phyloP scores from a whole-genome alignment of 2,329 filamentous ascomycete species.

The Xylaria sp. region DNA sequence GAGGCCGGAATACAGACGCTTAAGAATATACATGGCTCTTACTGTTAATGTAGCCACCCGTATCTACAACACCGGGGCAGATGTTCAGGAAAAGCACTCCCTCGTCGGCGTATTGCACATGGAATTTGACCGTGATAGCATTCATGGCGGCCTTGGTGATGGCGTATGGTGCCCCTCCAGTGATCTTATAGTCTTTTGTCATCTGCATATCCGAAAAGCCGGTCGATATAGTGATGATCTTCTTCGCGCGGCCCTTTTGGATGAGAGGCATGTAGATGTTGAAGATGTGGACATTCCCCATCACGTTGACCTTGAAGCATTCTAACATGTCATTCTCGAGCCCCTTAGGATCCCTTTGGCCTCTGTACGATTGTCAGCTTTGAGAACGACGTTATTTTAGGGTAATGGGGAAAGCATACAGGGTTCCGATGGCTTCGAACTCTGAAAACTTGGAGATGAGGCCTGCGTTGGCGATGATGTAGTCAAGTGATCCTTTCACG shows the following conservation, averaged over 20 bases:
- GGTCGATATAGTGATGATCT: constrained; percentile 62
- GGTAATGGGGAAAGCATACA: constrained; percentile 46
- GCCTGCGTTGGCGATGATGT: constrained; percentile 64
- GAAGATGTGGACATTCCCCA: constrained; percentile 64
- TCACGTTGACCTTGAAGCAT: constrained; percentile 59
- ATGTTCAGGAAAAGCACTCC: constrained; percentile 59
- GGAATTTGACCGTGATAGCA: constrained; percentile 53
- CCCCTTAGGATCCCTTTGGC: constrained; percentile 45
- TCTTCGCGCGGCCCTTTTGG: constrained; percentile 61
- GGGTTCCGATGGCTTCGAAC: constrained; percentile 50
- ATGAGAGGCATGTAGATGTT: constrained; percentile 65
- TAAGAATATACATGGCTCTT: neutral
- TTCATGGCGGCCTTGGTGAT: constrained; percentile 50
- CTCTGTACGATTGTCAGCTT: constrained; percentile 37
- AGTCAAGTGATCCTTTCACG: constrained; percentile 58
- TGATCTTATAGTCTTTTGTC: constrained; percentile 49
- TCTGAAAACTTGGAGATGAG: constrained; percentile 49
- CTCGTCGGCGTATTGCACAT: constrained; percentile 55
- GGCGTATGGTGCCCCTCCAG: constrained; percentile 64
- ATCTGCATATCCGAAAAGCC: constrained; percentile 57
- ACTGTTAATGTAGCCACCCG: constrained; percentile 43
- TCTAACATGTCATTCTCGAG: constrained; percentile 53
- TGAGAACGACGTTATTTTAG: neutral
- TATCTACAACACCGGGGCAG: constrained; percentile 58
- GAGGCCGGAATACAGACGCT: neutral